Evolutionary conservation across 2,329 filamentous ascomycete genomes (phyloP), one percentile per base, ranked within the genome.

Genomic region (Calonectria henricotiae): DNA sequence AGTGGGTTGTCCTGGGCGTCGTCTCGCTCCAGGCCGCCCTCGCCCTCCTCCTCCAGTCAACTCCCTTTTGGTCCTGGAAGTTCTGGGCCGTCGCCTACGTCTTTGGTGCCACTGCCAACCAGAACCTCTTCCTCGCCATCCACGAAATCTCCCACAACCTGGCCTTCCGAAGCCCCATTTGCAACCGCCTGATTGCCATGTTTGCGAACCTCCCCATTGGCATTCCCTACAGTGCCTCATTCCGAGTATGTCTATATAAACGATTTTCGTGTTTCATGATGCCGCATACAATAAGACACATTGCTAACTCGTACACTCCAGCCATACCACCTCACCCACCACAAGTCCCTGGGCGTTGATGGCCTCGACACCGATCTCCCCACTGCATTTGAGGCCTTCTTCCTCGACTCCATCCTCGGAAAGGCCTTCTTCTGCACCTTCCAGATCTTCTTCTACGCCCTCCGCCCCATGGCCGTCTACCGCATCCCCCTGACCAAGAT

Each of bases 371-470:
- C 96, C 51, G 96, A 99, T 80, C 91, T 99, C 32, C 96, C 96
- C 27, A 98, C 96, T 20, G 91, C 94, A 60, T 84, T 98, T 62
- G 96, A 99, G 86, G 96, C 95, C 73, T 85, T 97, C 80, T 93
- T 99, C 82, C 92, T 99, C 78, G 94, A 99, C 86, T 98, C 95
- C 8, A 92, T 99, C 77, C 90, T 96, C 20, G 96, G 96, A 82
- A 99, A 99, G 85, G 92, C 96, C 75, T 99, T 99, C 87, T 99
- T 99, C 89, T 96, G 93, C 86, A 99, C 96, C 76, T 99, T 98
- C 86, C 96, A 99, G 85, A 98, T 99, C 83, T 89, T 99, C 81
- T 99, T 99, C 89, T 99, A 99, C 86, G 96, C 96, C 78, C 84
- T 99, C 62, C 94, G 96, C 17, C 96, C 96, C 71, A 98, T 98